Percentiles rank a stretch among this genome's conserved stretches.
Conservation (phyloP, 2,329 filamentous ascomycete species). For the Simplicillium aogashimaense region DNA sequence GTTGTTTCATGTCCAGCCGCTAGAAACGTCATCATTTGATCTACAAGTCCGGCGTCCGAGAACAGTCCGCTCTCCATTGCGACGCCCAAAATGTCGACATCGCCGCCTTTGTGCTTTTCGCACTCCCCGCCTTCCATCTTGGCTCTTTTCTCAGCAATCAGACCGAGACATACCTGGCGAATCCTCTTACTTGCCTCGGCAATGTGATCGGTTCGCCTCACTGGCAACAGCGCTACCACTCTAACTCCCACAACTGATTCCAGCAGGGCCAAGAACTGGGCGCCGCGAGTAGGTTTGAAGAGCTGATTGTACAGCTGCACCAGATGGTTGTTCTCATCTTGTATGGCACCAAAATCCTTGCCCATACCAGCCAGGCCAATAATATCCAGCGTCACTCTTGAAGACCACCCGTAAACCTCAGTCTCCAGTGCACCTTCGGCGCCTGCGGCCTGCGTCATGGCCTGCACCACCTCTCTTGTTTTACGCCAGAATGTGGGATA, state of each 20-base stretch:
- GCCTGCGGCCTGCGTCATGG: neutral
- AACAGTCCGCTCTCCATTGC: neutral
- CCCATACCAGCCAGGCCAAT: neutral
- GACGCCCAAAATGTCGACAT: conserved; percentile 1
- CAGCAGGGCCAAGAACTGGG: neutral
- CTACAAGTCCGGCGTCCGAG: conserved; percentile 1
- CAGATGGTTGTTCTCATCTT: neutral
- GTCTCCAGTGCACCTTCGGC: neutral
- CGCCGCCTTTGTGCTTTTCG: too few relatives aligned
- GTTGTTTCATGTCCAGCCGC: conserved; percentile 3
- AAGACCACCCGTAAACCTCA: neutral
- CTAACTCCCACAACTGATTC: neutral
- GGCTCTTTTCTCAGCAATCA: neutral
- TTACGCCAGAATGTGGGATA: conserved; percentile 64
- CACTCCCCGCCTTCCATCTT: neutral
- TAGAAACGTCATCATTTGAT: conserved; percentile 3
- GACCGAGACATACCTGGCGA: neutral
- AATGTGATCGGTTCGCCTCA: neutral
- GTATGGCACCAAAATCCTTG: neutral
- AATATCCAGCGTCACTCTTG: neutral
- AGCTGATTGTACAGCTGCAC: neutral
- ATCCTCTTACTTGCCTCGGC: neutral
- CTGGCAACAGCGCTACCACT: neutral
- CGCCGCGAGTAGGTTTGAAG: neutral
- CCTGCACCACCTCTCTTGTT: conserved; percentile 6